Evolutionary conservation across 768 basidiomycete species (phyloP).

Genomic region (Tulasnella sp.): DNA sequence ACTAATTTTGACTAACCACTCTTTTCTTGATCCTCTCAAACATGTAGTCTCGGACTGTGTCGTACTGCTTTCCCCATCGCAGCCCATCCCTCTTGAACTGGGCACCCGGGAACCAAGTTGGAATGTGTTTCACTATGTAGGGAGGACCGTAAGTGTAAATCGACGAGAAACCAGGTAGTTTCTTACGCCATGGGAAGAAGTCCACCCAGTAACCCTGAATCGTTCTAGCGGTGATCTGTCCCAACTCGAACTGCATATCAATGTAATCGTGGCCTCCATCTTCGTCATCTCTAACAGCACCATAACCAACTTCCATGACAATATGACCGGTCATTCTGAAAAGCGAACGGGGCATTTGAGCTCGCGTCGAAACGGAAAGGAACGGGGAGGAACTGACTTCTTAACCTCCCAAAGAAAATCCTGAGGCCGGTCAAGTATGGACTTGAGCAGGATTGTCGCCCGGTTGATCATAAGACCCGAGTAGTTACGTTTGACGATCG

Average conservation of each 20-base stretch:
- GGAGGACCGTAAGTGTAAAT: too few species aligned
- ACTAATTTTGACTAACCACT: not conserved
- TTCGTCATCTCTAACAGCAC: not conserved
- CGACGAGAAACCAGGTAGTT: too few species aligned
- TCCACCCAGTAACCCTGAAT: slow-evolving; percentile 20
- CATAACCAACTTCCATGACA: not conserved
- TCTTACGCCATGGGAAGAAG: slow-evolving; percentile 22
- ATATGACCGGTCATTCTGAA: not conserved
- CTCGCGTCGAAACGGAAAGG: not conserved
- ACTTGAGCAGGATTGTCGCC: not conserved
- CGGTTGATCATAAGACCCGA: not conserved
- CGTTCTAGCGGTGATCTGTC: not conserved
- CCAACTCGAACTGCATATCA: not conserved
- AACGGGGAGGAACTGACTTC: not conserved
- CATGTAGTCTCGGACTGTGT: not conserved
- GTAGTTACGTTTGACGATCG: not conserved
- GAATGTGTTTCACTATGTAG: slow-evolving; percentile 19
- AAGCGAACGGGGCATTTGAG: not conserved
- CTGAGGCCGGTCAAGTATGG: not conserved
- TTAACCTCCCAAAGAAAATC: not conserved
- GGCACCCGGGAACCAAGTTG: slow-evolving; percentile 26
- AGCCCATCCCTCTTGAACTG: slow-evolving; percentile 21
- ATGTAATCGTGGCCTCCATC: slow-evolving; percentile 29
- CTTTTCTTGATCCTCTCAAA: not conserved
- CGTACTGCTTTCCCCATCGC: not conserved